Base-by-base conservation (phyloP, 2,329 filamentous ascomycete genomes). In the Aspergillus amoenus region DNA sequence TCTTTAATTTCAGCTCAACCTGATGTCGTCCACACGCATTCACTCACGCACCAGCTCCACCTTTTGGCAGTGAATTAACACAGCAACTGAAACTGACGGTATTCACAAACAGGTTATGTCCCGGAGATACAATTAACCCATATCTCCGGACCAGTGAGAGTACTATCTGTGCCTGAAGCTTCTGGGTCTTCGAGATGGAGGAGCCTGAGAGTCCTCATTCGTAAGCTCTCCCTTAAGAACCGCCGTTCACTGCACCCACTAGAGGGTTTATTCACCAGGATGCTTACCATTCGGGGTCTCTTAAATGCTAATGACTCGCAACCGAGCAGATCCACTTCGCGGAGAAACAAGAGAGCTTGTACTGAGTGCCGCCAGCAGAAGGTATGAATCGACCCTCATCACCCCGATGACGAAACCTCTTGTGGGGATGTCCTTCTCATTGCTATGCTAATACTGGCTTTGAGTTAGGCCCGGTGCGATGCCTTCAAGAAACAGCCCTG, bases 351-450 rank as follows among this genome's bases (percentile, higher is more conserved):
- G 61, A 76, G 74, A 58, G 75, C 75, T 5, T 78, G 75, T 57
- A 77, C 75, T 2, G 73, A 76, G 62, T 78, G 76, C 63, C 68
- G 75, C 40, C 76, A 78, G 59, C 76, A 78, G 61, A 78, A 78
- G 69, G 74, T 76, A 45, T 3, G 37, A 24, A 15, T 15, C 8
- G 7, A 15, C 6, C 12, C 15, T 37, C 34, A 3, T 37, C 15
- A 4, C 13, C 2, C 4, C 0, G 5, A 6, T 6, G 34, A 5
- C 5, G 13, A n/a, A 37, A 3, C 3, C 21, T 21, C 21, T 21
- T 21, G 21, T 21, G 21, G 21, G 21, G 21, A 21, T 21, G 21
- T 21, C 21, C 4, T 21, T 21, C 21, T 21, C 21, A 21, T 21
- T 21, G 3, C 21, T 21, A 21, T 21, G 21, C 3, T 21, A 21